These are phyloP conservation scores for Nitzschia palea DNA, from an alignment of 108 stramenopile genomes.

Conservation along the genomic window DNA sequence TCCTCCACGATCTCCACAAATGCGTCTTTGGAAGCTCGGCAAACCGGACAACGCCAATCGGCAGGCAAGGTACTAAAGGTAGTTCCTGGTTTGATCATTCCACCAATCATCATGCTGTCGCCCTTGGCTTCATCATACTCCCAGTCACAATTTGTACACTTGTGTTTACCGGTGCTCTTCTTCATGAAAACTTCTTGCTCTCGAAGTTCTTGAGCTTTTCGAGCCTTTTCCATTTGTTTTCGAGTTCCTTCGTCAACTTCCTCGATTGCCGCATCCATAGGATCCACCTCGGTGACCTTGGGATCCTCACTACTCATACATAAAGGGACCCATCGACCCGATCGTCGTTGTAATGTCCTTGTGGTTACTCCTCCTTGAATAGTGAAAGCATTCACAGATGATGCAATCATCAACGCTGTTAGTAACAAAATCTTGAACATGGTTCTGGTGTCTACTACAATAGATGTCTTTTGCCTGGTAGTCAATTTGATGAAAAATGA, in stretches of 20 bases:
- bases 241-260: constrained; percentile 50
- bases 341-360: not conserved
- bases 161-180: constrained; percentile 75
- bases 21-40: constrained; percentile 84
- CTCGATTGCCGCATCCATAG: constrained; percentile 40
- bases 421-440: not conserved
- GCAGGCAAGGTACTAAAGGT: constrained; percentile 77
- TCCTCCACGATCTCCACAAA: constrained; percentile 87
- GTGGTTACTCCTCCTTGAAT: not conserved
- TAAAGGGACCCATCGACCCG: not conserved
- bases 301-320: constrained; percentile 4
- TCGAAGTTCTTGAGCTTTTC: constrained; percentile 71
- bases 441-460: too few species aligned
- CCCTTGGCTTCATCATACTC: constrained; percentile 84
- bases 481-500: too few species aligned
- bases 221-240: constrained; percentile 54
- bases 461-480: too few species aligned
- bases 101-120: constrained; percentile 80
- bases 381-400: not conserved
- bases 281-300: constrained; percentile 3
- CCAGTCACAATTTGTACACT: constrained; percentile 88
- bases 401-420: not conserved
- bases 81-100: constrained; percentile 85
- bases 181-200: constrained; percentile 93
- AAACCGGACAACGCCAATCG: constrained; percentile 92